Conservation (phyloP, 164 flowering plant genomes). For the Piper betle region DNA sequence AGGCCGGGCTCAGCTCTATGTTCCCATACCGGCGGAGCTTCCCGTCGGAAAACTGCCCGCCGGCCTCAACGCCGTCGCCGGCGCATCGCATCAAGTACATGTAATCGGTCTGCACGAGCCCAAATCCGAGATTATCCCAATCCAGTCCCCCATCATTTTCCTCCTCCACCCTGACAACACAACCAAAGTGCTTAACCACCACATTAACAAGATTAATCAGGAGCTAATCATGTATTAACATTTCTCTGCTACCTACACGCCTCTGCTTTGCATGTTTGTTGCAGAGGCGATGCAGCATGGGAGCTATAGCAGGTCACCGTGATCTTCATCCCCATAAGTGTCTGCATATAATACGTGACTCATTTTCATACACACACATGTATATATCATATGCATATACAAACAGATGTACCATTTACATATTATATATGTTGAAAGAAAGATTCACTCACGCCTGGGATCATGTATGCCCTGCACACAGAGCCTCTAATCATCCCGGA, state of each 20-base stretch:
- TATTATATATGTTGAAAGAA: too few species aligned
- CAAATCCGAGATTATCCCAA: constrained; percentile 67
- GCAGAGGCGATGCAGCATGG: background rate
- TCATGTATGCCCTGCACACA: background rate
- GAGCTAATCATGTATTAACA: background rate
- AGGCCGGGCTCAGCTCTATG: constrained; percentile 64
- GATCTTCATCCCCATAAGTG: background rate
- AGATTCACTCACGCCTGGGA: background rate
- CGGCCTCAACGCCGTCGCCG: constrained; percentile 14
- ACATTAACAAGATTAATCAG: background rate
- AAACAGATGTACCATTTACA: too few species aligned
- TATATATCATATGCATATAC: too few species aligned
- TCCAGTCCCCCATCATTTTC: constrained; percentile 40
- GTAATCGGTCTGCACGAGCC: constrained; percentile 48
- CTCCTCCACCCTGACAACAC: constrained; percentile 11
- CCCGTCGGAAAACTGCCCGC: constrained; percentile 26
- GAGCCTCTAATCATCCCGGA: background rate
- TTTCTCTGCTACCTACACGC: background rate
- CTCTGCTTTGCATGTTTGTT: background rate
- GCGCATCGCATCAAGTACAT: constrained; percentile 57
- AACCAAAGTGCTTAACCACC: background rate
- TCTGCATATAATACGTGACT: background rate
- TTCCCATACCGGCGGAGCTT: constrained; percentile 39
- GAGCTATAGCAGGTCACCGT: background rate
- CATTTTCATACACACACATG: too few species aligned